phyloP scores from a whole-genome alignment of 2,329 filamentous ascomycete species.

The Penicillium sp. region DNA sequence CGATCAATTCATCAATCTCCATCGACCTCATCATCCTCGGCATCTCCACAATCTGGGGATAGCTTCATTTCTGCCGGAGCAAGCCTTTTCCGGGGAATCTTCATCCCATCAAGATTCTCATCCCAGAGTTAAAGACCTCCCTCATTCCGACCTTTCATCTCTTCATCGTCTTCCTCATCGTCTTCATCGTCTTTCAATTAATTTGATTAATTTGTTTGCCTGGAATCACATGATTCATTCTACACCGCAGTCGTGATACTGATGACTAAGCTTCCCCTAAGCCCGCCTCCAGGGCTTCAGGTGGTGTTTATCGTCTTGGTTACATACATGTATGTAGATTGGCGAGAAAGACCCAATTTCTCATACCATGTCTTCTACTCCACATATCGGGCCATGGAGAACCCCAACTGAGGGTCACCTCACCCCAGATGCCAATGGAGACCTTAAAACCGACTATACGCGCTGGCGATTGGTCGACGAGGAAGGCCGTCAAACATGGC shows the following conservation, averaged over 20 bases:
- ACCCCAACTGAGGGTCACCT: conserved; percentile 30
- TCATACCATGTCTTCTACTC: conserved; percentile 8
- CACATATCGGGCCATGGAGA: conserved; percentile 31
- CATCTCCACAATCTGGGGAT: no score
- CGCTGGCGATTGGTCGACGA: conserved; percentile 81
- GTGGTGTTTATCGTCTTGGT: not conserved
- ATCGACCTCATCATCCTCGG: no score
- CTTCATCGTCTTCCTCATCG: no score
- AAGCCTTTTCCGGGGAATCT: no score
- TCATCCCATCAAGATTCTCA: no score
- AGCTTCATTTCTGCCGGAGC: no score
- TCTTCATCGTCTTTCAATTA: not conserved
- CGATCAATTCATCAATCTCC: no score
- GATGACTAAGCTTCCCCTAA: conserved; percentile 7
- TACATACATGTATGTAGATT: not conserved
- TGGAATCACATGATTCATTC: not conserved
- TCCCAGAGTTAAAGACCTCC: no score
- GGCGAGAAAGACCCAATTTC: not conserved
- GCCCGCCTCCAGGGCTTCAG: not conserved
- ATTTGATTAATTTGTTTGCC: not conserved
- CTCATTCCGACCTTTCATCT: not conserved
- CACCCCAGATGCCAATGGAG: conserved; percentile 27
- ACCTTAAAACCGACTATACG: conserved; percentile 61
- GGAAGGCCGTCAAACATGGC: conserved; percentile 81
- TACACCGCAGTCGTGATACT: conserved; percentile 6